A percentile compares a stretch with the other conserved stretches of the same genome.
These are phyloP conservation scores for Taphrina betulina DNA, from an alignment of 1,139 yeast species.

Conservation along the genomic window DNA sequence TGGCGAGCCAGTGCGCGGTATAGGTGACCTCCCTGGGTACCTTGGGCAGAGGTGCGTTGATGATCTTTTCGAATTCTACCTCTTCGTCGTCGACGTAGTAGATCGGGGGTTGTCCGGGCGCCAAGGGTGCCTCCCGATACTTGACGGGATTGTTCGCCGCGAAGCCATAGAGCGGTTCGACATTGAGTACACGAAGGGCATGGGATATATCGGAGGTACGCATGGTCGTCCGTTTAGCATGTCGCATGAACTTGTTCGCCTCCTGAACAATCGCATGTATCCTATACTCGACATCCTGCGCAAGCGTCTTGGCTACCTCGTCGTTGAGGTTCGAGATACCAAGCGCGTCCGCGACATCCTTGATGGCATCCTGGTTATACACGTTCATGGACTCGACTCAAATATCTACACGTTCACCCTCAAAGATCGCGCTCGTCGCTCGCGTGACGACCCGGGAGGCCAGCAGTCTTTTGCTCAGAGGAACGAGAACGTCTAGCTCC, in stretches of 20 bases:
- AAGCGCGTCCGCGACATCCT: conserved; percentile 89
- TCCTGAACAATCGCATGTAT: conserved; percentile 82
- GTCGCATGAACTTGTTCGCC: conserved; percentile 94
- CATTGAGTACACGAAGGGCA: conserved; percentile 79
- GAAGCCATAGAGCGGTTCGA: conserved; percentile 61
- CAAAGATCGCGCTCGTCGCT: too few relatives aligned
- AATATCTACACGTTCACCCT: too few relatives aligned
- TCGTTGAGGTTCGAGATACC: conserved; percentile 77
- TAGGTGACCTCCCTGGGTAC: conserved; percentile 87
- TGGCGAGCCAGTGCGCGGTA: conserved; percentile 92
- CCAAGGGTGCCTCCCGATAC: conserved; percentile 80
- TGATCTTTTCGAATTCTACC: conserved; percentile 87
- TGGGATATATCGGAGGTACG: conserved; percentile 79
- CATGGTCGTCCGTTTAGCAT: conserved; percentile 77
- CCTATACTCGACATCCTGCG: conserved; percentile 98
- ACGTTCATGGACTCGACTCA: conserved; percentile 16
- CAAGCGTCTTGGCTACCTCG: conserved; percentile 89
- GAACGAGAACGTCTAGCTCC: too few relatives aligned
- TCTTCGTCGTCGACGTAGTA: conserved; percentile 91
- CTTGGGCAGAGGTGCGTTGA: conserved; percentile 90
- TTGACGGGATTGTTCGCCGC: conserved; percentile 55
- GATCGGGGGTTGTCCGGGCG: conserved; percentile 85
- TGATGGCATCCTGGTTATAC: conserved; percentile 68
- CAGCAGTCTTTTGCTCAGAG: too few relatives aligned
- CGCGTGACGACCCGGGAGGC: too few relatives aligned